These are phyloP conservation scores for Acacia pycnantha DNA, from an alignment of 331 rosid genomes.

Conservation along the genomic window DNA sequence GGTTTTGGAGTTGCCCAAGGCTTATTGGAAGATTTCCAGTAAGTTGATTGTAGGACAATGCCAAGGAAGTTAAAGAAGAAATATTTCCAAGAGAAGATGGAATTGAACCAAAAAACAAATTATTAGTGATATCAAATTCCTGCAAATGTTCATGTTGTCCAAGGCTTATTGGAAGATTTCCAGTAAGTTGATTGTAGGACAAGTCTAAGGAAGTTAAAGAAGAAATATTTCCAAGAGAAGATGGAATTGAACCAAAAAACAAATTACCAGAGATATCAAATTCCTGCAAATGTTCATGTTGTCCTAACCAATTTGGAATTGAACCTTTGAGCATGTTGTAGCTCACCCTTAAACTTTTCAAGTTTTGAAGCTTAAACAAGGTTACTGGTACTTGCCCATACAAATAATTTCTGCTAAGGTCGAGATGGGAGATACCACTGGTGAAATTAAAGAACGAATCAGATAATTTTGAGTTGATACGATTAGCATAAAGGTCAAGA, in stretches of 20 bases:
- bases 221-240: neutral
- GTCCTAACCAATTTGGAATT: neutral
- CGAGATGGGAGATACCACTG: neutral
- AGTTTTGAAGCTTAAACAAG: too few relatives aligned
- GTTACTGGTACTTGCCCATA: neutral
- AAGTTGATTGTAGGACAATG: neutral
- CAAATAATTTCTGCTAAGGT: neutral
- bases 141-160: neutral
- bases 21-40: neutral
- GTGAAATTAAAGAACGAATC: neutral
- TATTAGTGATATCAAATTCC: neutral
- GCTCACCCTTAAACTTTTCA: neutral
- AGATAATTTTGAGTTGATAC: neutral
- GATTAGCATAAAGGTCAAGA: neutral
- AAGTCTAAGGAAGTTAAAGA: neutral
- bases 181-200: neutral
- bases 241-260: neutral
- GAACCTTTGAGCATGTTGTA: neutral
- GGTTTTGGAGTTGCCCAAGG: neutral
- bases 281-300: neutral
- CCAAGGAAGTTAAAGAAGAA: neutral
- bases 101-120: neutral
- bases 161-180: neutral
- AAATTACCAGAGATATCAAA: neutral
- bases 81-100: neutral